Conservation (phyloP, 2,329 filamentous ascomycete genomes). For the Myriosclerotinia curreyana region DNA sequence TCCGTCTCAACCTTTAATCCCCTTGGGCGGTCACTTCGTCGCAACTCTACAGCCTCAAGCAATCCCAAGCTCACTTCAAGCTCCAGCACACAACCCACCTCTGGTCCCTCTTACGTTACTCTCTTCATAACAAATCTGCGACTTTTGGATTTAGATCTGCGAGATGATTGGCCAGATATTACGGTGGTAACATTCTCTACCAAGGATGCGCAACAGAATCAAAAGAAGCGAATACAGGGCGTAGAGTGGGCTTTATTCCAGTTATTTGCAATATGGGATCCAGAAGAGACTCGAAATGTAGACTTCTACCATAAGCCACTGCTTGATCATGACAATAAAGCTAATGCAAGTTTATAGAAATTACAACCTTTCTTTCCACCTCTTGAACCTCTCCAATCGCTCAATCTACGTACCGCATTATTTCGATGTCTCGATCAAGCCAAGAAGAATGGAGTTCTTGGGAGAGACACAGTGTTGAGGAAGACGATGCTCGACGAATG, state of each 20-base stretch:
- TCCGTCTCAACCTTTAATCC: slow-evolving; percentile 31
- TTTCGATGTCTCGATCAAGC: slow-evolving; percentile 77
- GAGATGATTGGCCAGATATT: slow-evolving; percentile 77
- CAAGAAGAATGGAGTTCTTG: slow-evolving; percentile 83
- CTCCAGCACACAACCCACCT: slow-evolving; percentile 22
- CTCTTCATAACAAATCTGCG: slow-evolving; percentile 82
- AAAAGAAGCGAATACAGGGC: slow-evolving; percentile 77
- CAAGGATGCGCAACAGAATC: slow-evolving; percentile 64
- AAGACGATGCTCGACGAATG: slow-evolving; percentile 98
- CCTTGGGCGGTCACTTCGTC: slow-evolving; percentile 32
- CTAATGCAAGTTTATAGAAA: slow-evolving; percentile 56
- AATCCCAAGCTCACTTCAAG: slow-evolving; percentile 27
- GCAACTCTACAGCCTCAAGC: slow-evolving; percentile 28
- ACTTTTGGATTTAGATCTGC: slow-evolving; percentile 74
- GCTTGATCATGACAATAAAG: neutral
- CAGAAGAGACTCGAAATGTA: slow-evolving; percentile 70
- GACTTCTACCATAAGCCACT: neutral
- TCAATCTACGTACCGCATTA: slow-evolving; percentile 82
- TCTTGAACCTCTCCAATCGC: slow-evolving; percentile 81
- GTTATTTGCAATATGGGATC: slow-evolving; percentile 81
- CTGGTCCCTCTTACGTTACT: slow-evolving; percentile 51
- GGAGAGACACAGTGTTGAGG: slow-evolving; percentile 74
- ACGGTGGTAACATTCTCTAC: slow-evolving; percentile 65
- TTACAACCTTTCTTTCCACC: slow-evolving; percentile 88
- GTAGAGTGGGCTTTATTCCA: slow-evolving; percentile 92